Base-by-base conservation (phyloP, 345 rosid species). In the Boechera divaricarpa region DNA sequence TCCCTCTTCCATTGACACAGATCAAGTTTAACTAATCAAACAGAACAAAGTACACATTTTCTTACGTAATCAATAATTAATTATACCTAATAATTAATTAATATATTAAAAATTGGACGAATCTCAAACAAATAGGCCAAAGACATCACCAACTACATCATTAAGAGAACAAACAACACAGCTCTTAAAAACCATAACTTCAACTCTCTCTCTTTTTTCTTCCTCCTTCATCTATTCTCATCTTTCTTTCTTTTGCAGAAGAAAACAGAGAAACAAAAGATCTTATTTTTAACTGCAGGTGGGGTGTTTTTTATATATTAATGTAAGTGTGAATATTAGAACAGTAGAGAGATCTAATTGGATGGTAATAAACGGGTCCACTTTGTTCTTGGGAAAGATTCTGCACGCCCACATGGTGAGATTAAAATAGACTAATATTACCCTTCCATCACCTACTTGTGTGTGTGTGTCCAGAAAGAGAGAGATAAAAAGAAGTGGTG, bases 351-450 rank as follows among this genome's bases (percentile, higher is more conserved):
- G 77, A 66, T 81, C 67, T 83, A 6, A 74, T 79, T 70, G 75
- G 82, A 69, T 45, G 71, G 29, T 73, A 54, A 66, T 5, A 73
- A 60, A 62, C 9, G 71, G 82, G 82, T 79, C 82, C 82, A 79
- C 78, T 79, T 74, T 54, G 82, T 79, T 79, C 82, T 62, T 73
- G 70, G 82, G 82, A 79, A 79, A 79, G 82, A 79, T 79, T 73
- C 82, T 79, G 70, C 82, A 73, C 78, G 74, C 82, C 75, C 82
- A 79, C 82, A 79, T 73, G 78, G 71, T 79, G 66, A 79, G 78
- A 68, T 36, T 61, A 67, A 67, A 73, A 67, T 79, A 79, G 66
- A 68, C 39, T 73, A 73, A 47, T 62, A 67, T 18, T 73, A 67
- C 65, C 69, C 59, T 77, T 67, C 70, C 75, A 61, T 73, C 74